phyloP scores from a whole-genome alignment of 2,329 filamentous ascomycete species.

The Thyridium curvatum region DNA sequence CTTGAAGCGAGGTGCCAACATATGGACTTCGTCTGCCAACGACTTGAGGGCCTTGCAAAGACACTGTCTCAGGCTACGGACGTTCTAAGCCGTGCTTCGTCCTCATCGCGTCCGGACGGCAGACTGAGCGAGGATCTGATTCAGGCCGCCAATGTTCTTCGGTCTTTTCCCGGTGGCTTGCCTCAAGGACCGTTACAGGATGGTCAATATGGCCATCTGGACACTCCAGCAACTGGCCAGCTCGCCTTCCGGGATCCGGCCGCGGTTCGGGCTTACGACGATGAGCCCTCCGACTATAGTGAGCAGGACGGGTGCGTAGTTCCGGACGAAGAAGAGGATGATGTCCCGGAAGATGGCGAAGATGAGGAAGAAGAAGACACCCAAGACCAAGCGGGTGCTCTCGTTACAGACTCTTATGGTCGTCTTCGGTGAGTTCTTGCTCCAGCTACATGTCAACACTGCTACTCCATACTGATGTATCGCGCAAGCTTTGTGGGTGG shows the following conservation, averaged over 20 bases:
- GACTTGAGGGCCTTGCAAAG: slow-evolving; percentile 12
- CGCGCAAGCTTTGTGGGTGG: slow-evolving; percentile 15
- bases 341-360: slow-evolving; percentile 2
- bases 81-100: not conserved
- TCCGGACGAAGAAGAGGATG: not conserved
- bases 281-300: not conserved
- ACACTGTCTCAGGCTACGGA: slow-evolving; percentile 9
- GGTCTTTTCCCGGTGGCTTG: slow-evolving; percentile 5
- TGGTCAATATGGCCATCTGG: no score
- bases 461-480: not conserved
- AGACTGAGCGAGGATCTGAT: slow-evolving; percentile 5
- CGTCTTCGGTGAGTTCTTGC: slow-evolving; percentile 10
- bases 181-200: not conserved
- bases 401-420: slow-evolving; percentile 19
- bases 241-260: not conserved
- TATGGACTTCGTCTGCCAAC: slow-evolving; percentile 14
- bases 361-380: slow-evolving; percentile 3
- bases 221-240: no score
- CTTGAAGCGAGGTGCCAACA: slow-evolving; percentile 17
- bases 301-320: not conserved
- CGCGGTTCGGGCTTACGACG: not conserved
- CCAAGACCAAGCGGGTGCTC: slow-evolving; percentile 8
- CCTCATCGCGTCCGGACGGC: not conserved
- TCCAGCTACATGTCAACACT: not conserved
- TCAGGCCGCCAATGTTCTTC: slow-evolving; percentile 8